Base-by-base conservation (phyloP, 2,329 filamentous ascomycete species). In the Stachybotrys chlorohalonatus region DNA sequence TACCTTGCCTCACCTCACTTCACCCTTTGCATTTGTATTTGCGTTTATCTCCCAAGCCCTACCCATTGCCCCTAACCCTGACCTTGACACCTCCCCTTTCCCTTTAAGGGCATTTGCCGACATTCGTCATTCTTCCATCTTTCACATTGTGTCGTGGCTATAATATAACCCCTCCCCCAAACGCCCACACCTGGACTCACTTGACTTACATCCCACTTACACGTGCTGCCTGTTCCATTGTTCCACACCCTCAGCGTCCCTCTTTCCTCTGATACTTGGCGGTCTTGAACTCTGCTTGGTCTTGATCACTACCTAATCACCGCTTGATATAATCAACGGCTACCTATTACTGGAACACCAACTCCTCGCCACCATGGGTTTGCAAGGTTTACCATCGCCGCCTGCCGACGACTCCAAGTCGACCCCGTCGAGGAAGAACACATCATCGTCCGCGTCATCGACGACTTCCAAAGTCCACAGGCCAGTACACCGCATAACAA, bases 401-500 rank as follows among this genome's bases (percentile, higher is more conserved):
- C 78, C 79, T 13, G 73, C 74, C 53, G 79, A 79, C 68, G 76
- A 77, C 6, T 63, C 67, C 59, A 76, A 73, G 60, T 59, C 68
- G 9, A 63, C 63, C 2, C 55, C 64, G 17, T 64, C 65, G 31
- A 72, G 70, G 61, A 76, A 73, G 59, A 68, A 64, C 59, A 68
- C 73, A 16, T 24, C 36, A 11, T 36, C 32, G 13, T 36, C 50
- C 4, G 42, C 50, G 7, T 24, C 31, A 13, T 39, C 32, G 6
- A 42, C 15, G 46, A 62, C 67, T 13, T 68, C 72, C 55, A 80
- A 80, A 60, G 66, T 73, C 16, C 68, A 75, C 58, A 81, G 81
- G 68, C 70, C 75, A 30, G 68, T 74, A 59, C 75, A 80, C 63
- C 77, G 78, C 58, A 71, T 73, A 24, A 72, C 77, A 47, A 82